Evolutionary conservation across 192 early-diverging fungal species (phyloP).

Genomic region (Coemansia sp.): DNA sequence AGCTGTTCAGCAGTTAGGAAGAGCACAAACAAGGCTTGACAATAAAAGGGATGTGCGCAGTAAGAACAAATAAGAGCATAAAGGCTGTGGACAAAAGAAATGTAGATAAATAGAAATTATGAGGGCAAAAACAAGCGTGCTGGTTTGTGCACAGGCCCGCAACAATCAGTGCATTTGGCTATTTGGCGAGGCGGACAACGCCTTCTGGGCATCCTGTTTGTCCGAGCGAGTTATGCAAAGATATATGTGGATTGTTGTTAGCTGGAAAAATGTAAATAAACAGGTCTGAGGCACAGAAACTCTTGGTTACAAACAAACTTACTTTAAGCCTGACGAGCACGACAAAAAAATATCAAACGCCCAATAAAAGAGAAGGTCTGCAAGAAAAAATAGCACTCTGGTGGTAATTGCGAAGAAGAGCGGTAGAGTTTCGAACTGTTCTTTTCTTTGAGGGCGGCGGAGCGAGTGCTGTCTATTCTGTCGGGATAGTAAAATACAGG

Average conservation of each 20-base stretch:
- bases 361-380: too few relatives aligned
- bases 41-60: background rate
- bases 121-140: background rate
- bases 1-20: background rate
- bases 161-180: background rate
- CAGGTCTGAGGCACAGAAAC: background rate
- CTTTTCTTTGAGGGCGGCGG: background rate
- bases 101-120: background rate
- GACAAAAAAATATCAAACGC: too few relatives aligned
- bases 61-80: slow-evolving; percentile 7
- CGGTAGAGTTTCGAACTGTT: too few relatives aligned
- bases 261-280: background rate
- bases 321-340: background rate
- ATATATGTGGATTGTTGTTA: background rate
- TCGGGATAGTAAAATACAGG: background rate
- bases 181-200: background rate
- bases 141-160: background rate
- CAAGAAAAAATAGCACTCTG: too few relatives aligned
- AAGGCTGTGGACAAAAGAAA: background rate
- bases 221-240: too few relatives aligned
- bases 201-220: background rate
- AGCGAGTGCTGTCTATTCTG: background rate
- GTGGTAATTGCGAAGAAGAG: background rate
- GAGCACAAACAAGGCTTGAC: background rate
- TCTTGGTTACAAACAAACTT: background rate